Evolutionary conservation across 257 asterid species (phyloP).

Genomic region (Nicotiana obtusifolia): DNA sequence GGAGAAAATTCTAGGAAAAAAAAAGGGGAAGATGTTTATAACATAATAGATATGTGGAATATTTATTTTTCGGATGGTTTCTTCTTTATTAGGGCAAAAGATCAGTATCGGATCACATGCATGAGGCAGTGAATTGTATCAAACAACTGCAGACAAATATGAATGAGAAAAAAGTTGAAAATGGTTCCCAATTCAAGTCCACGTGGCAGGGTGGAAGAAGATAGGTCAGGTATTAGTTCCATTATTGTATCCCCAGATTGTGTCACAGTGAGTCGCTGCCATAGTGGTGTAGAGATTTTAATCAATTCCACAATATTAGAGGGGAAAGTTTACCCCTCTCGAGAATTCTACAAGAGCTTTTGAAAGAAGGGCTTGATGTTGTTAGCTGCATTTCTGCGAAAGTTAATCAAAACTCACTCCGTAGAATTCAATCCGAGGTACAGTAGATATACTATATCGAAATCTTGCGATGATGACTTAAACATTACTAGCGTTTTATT

Average conservation of each 20-base stretch:
- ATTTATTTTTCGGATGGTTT: too few relatives aligned
- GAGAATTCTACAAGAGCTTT: conserved; percentile 26
- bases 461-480: too few relatives aligned
- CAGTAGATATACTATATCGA: too few relatives aligned
- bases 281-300: conserved; percentile 35
- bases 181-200: not conserved
- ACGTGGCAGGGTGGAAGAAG: not conserved
- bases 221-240: not conserved
- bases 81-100: conserved; percentile 39
- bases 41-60: too few relatives aligned
- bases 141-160: conserved; percentile 28
- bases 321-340: conserved; percentile 25
- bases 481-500: too few relatives aligned
- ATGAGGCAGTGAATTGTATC: conserved; percentile 41
- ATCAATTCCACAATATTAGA: conserved; percentile 13
- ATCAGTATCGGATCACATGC: conserved; percentile 37
- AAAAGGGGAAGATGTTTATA: too few relatives aligned
- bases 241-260: not conserved
- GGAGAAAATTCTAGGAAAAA: too few relatives aligned
- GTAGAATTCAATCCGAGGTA: conserved; percentile 49
- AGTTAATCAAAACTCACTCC: conserved; percentile 25
- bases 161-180: conserved; percentile 26
- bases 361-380: conserved; percentile 26
- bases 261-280: conserved; percentile 32
- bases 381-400: conserved; percentile 34